These are phyloP conservation scores for Sclerotinia borealis DNA, from an alignment of 2,329 filamentous ascomycete species.

Conservation along the genomic window DNA sequence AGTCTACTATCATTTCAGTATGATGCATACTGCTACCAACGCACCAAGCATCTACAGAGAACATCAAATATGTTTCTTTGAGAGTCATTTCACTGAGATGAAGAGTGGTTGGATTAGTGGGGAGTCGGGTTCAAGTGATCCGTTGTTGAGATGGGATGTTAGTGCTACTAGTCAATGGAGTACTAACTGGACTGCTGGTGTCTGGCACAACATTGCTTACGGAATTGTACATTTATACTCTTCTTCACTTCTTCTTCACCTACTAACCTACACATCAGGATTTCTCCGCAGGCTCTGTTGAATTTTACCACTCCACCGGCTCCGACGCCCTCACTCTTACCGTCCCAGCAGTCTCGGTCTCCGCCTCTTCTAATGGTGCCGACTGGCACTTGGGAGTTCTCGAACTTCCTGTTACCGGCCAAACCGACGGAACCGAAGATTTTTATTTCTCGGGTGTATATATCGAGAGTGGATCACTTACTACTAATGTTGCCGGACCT, in stretches of 20 bases:
- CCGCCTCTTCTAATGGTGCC: slow-evolving; percentile 58
- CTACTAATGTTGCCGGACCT: slow-evolving; percentile 35
- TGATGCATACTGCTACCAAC: slow-evolving; percentile 54
- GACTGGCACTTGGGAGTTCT: slow-evolving; percentile 71
- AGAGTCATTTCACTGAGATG: slow-evolving; percentile 69
- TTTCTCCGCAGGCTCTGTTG: slow-evolving; percentile 55
- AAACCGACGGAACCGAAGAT: slow-evolving; percentile 52
- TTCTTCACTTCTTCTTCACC: not conserved
- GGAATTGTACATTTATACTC: slow-evolving; percentile 45
- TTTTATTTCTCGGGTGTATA: slow-evolving; percentile 69
- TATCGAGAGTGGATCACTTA: slow-evolving; percentile 52
- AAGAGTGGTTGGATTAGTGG: slow-evolving; percentile 59
- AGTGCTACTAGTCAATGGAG: slow-evolving; percentile 57
- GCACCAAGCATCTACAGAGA: slow-evolving; percentile 56
- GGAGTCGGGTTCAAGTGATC: slow-evolving; percentile 39
- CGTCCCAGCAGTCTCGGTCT: slow-evolving; percentile 53
- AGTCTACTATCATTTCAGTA: slow-evolving; percentile 67
- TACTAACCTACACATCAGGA: slow-evolving; percentile 35
- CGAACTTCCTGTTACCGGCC: slow-evolving; percentile 53
- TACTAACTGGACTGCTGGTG: slow-evolving; percentile 50
- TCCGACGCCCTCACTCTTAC: slow-evolving; percentile 49
- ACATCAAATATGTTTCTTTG: slow-evolving; percentile 60
- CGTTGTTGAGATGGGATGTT: slow-evolving; percentile 60
- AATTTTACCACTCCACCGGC: slow-evolving; percentile 65
- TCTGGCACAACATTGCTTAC: slow-evolving; percentile 62